Conservation (phyloP, 139 green algal species). For the Tetratostichococcus sp. region DNA sequence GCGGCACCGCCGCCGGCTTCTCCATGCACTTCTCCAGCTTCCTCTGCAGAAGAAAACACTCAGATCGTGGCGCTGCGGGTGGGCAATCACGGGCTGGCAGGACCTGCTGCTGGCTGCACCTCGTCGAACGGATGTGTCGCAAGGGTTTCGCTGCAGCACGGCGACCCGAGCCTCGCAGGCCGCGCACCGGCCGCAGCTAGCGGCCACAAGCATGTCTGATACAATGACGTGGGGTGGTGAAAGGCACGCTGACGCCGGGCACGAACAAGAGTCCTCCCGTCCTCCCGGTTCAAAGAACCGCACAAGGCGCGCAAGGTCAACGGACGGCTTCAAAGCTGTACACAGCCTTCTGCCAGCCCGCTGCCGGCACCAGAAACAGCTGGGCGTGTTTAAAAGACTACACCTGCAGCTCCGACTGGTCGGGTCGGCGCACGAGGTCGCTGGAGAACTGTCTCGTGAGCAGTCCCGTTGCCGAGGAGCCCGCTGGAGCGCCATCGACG, state of each 20-base stretch:
- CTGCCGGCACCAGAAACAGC: background rate
- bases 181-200: no score
- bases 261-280: no score
- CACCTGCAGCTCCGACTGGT: background rate
- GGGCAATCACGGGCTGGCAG: background rate
- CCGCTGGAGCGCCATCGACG: no score
- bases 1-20: background rate
- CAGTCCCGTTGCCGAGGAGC: background rate
- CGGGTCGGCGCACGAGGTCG: background rate
- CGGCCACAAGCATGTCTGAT: no score
- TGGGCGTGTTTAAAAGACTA: no score
- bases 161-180: no score
- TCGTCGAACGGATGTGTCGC: background rate
- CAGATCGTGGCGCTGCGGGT: background rate
- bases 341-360: no score
- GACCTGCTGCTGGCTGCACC: background rate
- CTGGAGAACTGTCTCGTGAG: background rate
- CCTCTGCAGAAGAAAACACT: background rate
- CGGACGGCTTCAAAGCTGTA: no score
- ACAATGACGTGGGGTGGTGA: no score
- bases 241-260: no score
- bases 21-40: conserved; percentile 13
- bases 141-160: no score
- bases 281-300: no score
- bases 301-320: background rate